A percentile compares a stretch with the other conserved stretches of the same genome.
Evolutionary conservation across 805 yeast species (phyloP).

Genomic region (Saccharomycopsis olivae): DNA sequence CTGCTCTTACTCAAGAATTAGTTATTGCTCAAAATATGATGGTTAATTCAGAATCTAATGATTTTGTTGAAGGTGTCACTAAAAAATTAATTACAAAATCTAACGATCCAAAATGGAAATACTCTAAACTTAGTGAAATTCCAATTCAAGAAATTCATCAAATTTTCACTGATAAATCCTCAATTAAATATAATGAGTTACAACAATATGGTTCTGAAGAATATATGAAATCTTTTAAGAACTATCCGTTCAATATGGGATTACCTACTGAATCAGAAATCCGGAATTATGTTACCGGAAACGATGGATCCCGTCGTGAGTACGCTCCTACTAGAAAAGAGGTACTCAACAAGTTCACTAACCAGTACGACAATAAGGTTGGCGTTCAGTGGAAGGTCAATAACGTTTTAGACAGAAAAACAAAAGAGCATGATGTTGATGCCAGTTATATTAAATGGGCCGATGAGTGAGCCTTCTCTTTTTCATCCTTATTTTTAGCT

Average conservation of each 20-base stretch:
- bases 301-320: conserved; percentile 51
- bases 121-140: conserved; percentile 25
- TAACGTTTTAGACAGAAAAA: conserved; percentile 35
- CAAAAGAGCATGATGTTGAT: conserved; percentile 16
- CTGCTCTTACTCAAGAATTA: conserved; percentile 65
- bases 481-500: too few relatives aligned
- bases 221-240: conserved; percentile 13
- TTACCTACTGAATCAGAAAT: conserved; percentile 67
- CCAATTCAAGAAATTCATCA: conserved; percentile 26
- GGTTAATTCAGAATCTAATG: conserved; percentile 38
- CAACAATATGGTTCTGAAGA: conserved; percentile 8
- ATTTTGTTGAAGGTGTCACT: conserved; percentile 61
- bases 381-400: conserved; percentile 56
- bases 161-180: conserved; percentile 6
- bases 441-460: conserved; percentile 16
- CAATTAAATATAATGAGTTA: conserved; percentile 8
- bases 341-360: conserved; percentile 51
- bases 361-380: conserved; percentile 36
- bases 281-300: conserved; percentile 56
- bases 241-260: conserved; percentile 61
- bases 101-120: conserved; percentile 39
- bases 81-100: conserved; percentile 54
- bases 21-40: conserved; percentile 68
- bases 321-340: conserved; percentile 62
- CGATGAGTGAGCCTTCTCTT: too few relatives aligned